Conservation (phyloP, 768 basidiomycete genomes). For the Tephrocybe sp. region DNA sequence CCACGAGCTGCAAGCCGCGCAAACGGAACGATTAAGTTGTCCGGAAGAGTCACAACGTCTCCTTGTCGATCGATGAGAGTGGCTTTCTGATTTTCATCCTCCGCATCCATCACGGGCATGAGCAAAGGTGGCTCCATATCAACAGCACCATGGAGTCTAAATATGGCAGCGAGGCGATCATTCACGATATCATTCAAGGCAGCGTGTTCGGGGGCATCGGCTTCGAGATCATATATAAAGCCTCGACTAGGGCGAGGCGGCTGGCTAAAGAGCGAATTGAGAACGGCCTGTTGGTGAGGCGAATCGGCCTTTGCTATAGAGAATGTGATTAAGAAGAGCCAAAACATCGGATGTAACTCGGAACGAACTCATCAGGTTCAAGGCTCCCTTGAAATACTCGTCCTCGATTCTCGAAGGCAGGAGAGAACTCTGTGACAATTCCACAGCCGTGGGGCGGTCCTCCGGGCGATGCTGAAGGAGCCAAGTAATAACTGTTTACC, state of each 20-base stretch:
- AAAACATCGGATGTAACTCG: background rate
- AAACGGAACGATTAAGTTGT: slow-evolving; percentile 72
- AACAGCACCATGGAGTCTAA: slow-evolving; percentile 88
- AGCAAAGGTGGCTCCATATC: slow-evolving; percentile 86
- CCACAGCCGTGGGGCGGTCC: slow-evolving; percentile 77
- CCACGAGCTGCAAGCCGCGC: slow-evolving; percentile 79
- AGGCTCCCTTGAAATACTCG: slow-evolving; percentile 81
- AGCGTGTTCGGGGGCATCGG: slow-evolving; percentile 67
- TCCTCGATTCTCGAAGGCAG: slow-evolving; percentile 80
- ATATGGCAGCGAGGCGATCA: slow-evolving; percentile 74
- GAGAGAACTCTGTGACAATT: slow-evolving; percentile 77
- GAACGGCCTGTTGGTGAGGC: slow-evolving; percentile 74
- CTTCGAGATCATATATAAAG: slow-evolving; percentile 74
- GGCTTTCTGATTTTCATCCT: slow-evolving; percentile 66
- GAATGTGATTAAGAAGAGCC: background rate
- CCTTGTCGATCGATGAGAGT: slow-evolving; percentile 80
- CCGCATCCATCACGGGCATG: slow-evolving; percentile 64
- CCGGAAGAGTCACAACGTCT: slow-evolving; percentile 72
- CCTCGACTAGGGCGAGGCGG: slow-evolving; percentile 62
- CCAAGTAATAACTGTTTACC: slow-evolving; percentile 66
- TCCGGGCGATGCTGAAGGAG: slow-evolving; percentile 81
- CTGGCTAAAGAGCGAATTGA: slow-evolving; percentile 78
- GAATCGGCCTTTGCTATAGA: slow-evolving; percentile 73
- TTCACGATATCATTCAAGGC: slow-evolving; percentile 74
- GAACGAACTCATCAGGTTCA: slow-evolving; percentile 69